A percentile compares a stretch with the other conserved stretches of the same genome.
Conservation (phyloP, 352 stramenopile genomes). For the Globisporangium paddicum region DNA sequence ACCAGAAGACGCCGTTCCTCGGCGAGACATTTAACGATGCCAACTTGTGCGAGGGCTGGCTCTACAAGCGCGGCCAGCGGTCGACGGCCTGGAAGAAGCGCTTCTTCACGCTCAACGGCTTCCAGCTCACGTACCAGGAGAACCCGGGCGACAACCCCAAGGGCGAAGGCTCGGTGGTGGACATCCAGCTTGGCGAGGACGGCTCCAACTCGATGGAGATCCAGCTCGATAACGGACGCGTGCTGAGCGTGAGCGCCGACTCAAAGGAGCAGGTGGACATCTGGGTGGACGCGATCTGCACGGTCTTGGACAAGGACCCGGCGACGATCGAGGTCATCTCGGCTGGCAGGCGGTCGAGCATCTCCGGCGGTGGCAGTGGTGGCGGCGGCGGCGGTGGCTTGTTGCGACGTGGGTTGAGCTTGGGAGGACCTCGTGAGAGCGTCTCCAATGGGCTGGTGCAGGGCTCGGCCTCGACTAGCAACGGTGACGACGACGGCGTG, state of each 20-base stretch:
- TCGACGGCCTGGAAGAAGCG: conserved; percentile 62
- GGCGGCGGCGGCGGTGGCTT: neutral
- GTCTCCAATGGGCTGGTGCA: neutral
- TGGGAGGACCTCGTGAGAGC: neutral
- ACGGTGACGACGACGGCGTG: neutral
- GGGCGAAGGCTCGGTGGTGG: conserved; percentile 53
- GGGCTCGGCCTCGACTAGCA: neutral
- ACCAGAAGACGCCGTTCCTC: conserved; percentile 56
- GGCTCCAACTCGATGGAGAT: conserved; percentile 53
- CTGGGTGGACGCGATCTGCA: conserved; percentile 59
- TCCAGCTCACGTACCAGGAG: conserved; percentile 60
- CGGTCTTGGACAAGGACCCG: conserved; percentile 42
- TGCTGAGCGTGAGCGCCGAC: conserved; percentile 62
- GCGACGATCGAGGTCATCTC: conserved; percentile 7
- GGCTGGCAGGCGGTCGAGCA: neutral
- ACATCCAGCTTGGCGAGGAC: conserved; percentile 47
- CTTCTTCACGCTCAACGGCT: conserved; percentile 70
- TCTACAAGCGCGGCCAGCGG: conserved; percentile 61
- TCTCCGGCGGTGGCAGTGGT: neutral
- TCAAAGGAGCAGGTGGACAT: conserved; percentile 46
- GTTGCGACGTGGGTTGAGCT: conserved; percentile 8
- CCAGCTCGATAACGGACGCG: conserved; percentile 54
- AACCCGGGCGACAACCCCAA: conserved; percentile 54
- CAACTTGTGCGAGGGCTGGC: conserved; percentile 62
- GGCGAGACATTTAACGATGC: conserved; percentile 47